A percentile compares a stretch with the other conserved stretches of the same genome.
Conservation (phyloP, 345 rosid species). For the Isatis tinctoria region DNA sequence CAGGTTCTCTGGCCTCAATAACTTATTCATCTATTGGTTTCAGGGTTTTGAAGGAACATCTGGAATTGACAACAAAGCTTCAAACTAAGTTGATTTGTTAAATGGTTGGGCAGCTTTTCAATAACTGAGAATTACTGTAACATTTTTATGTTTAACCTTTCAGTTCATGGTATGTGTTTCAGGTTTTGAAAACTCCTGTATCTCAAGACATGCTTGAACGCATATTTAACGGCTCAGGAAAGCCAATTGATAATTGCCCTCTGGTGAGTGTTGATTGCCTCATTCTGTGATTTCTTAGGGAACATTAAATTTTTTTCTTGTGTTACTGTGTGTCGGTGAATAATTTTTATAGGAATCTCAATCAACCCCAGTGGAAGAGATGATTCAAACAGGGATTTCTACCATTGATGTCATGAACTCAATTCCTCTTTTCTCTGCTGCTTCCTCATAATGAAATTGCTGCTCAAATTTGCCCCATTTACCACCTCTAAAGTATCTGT, state of each 20-base stretch:
- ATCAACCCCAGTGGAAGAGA: constrained; percentile 99
- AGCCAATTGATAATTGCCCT: constrained; percentile 98
- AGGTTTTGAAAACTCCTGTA: constrained; percentile 97
- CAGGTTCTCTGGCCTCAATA: not conserved
- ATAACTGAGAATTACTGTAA: not conserved
- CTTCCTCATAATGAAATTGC: constrained; percentile 99
- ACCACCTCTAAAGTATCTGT: not conserved
- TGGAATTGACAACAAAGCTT: constrained; percentile 82
- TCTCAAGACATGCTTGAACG: constrained; percentile 99
- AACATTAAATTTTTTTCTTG: not conserved
- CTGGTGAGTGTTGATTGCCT: constrained; percentile 45
- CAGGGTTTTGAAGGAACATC: constrained; percentile 97
- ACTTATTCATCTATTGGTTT: not conserved
- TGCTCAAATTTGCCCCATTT: constrained; percentile 62
- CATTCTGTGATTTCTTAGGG: not conserved
- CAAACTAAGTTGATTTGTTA: not conserved
- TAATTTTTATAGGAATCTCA: constrained; percentile 65
- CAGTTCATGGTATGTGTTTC: constrained; percentile 21
- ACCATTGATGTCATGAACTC: constrained; percentile 99
- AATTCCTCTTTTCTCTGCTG: constrained; percentile 99
- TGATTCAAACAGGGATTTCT: constrained; percentile 98
- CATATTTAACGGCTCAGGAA: constrained; percentile 98
- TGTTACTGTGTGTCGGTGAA: not conserved
- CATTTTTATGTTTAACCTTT: not conserved
- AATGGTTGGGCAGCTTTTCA: not conserved